Evolutionary conservation across 2,329 filamentous ascomycete species (phyloP).

Genomic region (Beauveria sp.): DNA sequence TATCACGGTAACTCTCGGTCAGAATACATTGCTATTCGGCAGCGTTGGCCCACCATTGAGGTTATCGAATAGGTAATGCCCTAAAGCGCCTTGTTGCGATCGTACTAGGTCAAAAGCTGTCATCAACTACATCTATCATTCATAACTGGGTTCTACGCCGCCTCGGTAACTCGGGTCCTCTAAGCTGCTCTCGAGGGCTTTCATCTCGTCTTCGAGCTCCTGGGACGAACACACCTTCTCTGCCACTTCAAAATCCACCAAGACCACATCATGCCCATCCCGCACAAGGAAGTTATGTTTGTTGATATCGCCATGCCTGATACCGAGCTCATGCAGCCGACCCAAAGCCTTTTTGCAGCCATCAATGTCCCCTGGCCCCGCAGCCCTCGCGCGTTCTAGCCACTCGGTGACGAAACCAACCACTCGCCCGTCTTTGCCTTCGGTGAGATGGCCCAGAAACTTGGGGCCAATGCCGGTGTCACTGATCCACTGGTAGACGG

Average conservation of each 20-base stretch:
- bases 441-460: conserved; percentile 23
- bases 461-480: conserved; percentile 18
- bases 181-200: conserved; percentile 15
- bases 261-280: conserved; percentile 18
- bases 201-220: conserved; percentile 21
- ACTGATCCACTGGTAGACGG: conserved; percentile 21
- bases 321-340: conserved; percentile 23
- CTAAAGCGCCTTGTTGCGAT: no score
- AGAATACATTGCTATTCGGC: no score
- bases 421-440: conserved; percentile 20
- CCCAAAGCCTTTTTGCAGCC: conserved; percentile 20
- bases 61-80: no score
- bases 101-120: no score
- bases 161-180: neutral
- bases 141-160: neutral
- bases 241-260: conserved; percentile 28
- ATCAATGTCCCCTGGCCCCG: conserved; percentile 22
- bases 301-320: conserved; percentile 28
- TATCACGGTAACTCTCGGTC: no score
- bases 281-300: conserved; percentile 27
- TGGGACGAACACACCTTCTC: conserved; percentile 15
- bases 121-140: neutral
- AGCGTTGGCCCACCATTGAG: no score
- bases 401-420: conserved; percentile 21
- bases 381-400: conserved; percentile 18